Evolutionary conservation across 208 protist species (phyloP), one percentile per base, ranked within the genome.

Genomic region (Trypanosoma mega): DNA sequence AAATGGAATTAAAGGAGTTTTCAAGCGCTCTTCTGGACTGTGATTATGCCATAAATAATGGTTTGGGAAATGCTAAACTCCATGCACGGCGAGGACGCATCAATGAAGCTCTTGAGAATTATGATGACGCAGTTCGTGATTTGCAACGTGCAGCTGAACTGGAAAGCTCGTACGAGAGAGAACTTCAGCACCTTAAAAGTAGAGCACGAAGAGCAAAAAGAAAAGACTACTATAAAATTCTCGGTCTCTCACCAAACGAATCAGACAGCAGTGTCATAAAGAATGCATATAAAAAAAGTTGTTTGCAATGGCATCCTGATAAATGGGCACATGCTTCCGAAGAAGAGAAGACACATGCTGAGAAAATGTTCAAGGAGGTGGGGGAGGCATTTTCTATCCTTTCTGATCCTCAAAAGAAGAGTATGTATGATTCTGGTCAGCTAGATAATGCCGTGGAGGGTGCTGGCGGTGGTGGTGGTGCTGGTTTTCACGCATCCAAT

Each of bases 201-300:
- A 76, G 72, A 3, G 69, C 76, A 9, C 91, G 87, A 59, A 76
- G 65, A 45, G 75, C 84, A 14, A 90, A 85, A 51, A 68, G 87
- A 24, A 94, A 97, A 75, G 79, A 97, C 54, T 97, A 94, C 75
- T 97, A 98, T 64, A 94, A 97, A 73, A 82, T 83, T 20, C 72
- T 98, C 30, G 85, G 73, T 8, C 61, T 98, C 20, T 27, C 67
- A 2, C 68, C 63, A 26, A 76, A 87, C 52, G 67, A 67, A 45
- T 60, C 68, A 8, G 34, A 63, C 29, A 51, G 63, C 21, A 53
- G 65, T 41, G 43, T 50, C 18, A 85, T 89, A 37, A 84, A 75
- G 39, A 78, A 80, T 33, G 75, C 72, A n/a, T 89, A 84, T 39
- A 78, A 68, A 36, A 69, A 71, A 26, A 23, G 18, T 20, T 74